A percentile compares a stretch with the other conserved stretches of the same genome.
phyloP scores from a whole-genome alignment of 495 filamentous ascomycete species.

The Lentithecium fluviatile region DNA sequence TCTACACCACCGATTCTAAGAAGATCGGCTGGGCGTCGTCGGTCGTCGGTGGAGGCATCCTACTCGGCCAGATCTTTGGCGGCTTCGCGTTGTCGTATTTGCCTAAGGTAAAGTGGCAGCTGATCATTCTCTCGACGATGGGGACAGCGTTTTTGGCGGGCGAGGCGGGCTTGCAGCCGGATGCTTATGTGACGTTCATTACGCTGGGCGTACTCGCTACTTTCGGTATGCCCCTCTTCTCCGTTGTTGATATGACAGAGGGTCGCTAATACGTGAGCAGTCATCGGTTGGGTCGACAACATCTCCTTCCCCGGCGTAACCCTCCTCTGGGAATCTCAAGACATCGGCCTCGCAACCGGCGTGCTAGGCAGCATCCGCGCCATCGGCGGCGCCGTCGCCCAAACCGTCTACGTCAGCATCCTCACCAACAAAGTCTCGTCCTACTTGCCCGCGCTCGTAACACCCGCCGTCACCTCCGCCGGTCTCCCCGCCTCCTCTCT shows the following conservation, averaged over 20 bases:
- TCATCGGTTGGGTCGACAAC: constrained; percentile 39
- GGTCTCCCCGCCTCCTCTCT: constrained; percentile 49
- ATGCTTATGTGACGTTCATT: constrained; percentile 24
- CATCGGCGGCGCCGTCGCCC: constrained; percentile 39
- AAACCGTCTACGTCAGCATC: constrained; percentile 52
- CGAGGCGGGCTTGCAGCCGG: constrained; percentile 18
- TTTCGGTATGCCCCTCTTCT: too few species aligned
- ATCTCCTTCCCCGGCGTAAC: constrained; percentile 37
- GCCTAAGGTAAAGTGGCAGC: constrained; percentile 34
- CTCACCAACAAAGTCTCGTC: constrained; percentile 46
- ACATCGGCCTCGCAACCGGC: constrained; percentile 53
- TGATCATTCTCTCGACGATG: constrained; percentile 31
- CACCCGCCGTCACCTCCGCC: constrained; percentile 45
- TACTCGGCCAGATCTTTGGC: constrained; percentile 37
- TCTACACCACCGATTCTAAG: constrained; percentile 35
- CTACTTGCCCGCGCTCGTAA: constrained; percentile 46
- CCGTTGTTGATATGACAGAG: too few species aligned
- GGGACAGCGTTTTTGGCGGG: constrained; percentile 32
- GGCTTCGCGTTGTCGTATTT: constrained; percentile 36
- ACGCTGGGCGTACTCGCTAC: constrained; percentile 35
- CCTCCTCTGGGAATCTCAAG: constrained; percentile 37
- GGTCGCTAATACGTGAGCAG: too few species aligned
- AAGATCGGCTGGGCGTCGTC: constrained; percentile 33
- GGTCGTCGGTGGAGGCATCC: constrained; percentile 36
- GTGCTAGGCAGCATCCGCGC: constrained; percentile 44